Percentiles rank a stretch among this genome's conserved stretches.
Conservation (phyloP, 495 filamentous ascomycete genomes). For the Umbilicaria muhlenbergii region DNA sequence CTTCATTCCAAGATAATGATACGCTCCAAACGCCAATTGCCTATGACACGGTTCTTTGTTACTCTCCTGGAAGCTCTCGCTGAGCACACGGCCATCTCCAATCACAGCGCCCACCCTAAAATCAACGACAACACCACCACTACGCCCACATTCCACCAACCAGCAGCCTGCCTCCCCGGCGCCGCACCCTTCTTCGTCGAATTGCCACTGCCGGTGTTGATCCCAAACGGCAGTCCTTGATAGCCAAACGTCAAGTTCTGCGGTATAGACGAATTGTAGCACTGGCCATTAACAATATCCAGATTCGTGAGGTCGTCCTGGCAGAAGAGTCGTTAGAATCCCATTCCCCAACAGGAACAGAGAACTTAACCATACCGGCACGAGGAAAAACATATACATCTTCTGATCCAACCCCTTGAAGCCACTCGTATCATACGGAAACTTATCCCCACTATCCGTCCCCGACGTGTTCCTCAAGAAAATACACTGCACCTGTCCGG, state of each 20-base stretch:
- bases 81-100: too few relatives aligned
- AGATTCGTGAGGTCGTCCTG: constrained; percentile 50
- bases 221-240: constrained; percentile 40
- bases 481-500: constrained; percentile 63
- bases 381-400: constrained; percentile 64
- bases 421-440: constrained; percentile 60
- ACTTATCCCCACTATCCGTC: constrained; percentile 44
- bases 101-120: too few relatives aligned
- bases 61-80: too few relatives aligned
- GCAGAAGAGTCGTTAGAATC: too few relatives aligned
- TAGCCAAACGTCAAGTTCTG: constrained; percentile 56
- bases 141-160: too few relatives aligned
- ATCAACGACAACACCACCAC: too few relatives aligned
- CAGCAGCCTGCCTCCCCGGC: too few relatives aligned
- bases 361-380: constrained; percentile 21
- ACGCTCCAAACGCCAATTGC: too few relatives aligned
- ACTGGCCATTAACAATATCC: constrained; percentile 55
- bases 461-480: constrained; percentile 56
- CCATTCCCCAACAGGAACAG: too few relatives aligned
- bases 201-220: constrained; percentile 3
- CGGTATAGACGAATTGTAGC: constrained; percentile 41
- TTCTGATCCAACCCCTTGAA: constrained; percentile 46
- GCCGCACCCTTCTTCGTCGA: too few relatives aligned
- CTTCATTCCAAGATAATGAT: too few relatives aligned
- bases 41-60: too few relatives aligned